Evolutionary conservation across 1,284 basidiomycete species (phyloP), one percentile per base, ranked within the genome.

Genomic region (Microbotryomycetes sp.): DNA sequence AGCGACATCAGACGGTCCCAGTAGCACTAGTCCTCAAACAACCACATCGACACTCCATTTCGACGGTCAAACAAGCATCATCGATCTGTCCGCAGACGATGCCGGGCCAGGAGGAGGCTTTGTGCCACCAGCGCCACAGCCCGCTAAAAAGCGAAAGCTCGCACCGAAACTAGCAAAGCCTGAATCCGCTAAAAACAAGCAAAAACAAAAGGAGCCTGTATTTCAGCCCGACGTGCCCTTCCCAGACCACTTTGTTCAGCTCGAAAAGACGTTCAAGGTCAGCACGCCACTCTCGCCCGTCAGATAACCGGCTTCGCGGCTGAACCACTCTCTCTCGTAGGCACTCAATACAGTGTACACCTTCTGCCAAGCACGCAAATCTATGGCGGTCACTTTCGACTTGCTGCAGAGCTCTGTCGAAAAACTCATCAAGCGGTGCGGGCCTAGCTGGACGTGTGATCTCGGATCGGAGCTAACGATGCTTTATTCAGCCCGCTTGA

Each of bases 271-370:
- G 7, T 78, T 77, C 67, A 74, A 74, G 61, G 71, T 73, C 31
- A 45, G 70, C 9, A 1, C n/a, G 23, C 45, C 6, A 9, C 13
- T 13, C 46, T 11, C 18, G 21, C 21, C 21, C 4, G 26, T 48
- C 16, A 23, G 46, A 48, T 26, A 48, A 23, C 26, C 18, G 46
- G 24, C n/a, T 23, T 23, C 7, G 15, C 21, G 46, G 46, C 21
- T 21, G 7, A 48, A 26, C 7, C 3, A 48, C 15, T 26, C 4
- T 11, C 4, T n/a, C 46, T 21, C 2, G 3, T 11, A 91, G 86
- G 89, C 91, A 18, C 78, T 94, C 61, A 93, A 92, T 70, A 91
- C 90, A 4, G 89, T 94, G 2, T 83, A 92, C 56, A 89, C 88
- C 0, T 94, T 94, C 71, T 82, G 89, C 58, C 87, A 88, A 3